These are phyloP conservation scores for Ampelomyces quisqualis DNA, from an alignment of 2,329 filamentous ascomycete genomes.

Conservation along the genomic window DNA sequence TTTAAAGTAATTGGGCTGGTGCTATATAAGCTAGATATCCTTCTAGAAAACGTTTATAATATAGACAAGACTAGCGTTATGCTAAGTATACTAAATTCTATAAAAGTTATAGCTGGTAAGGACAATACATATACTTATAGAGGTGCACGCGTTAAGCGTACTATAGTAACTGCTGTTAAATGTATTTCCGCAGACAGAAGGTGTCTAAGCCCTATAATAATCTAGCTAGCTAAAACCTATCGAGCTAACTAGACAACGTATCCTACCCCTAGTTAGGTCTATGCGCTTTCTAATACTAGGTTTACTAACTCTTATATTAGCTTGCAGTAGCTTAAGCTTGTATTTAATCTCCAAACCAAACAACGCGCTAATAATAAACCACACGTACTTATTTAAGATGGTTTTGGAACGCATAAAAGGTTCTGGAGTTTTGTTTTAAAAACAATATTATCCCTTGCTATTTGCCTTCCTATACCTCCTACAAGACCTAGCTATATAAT, in stretches of 20 bases:
- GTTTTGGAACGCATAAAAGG: neutral
- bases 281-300: slow-evolving; percentile 12
- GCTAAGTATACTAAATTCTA: neutral
- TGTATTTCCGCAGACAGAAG: slow-evolving; percentile 23
- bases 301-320: slow-evolving; percentile 36
- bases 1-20: slow-evolving; percentile 24
- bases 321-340: slow-evolving; percentile 38
- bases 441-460: neutral
- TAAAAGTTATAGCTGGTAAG: slow-evolving; percentile 22
- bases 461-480: too few relatives aligned
- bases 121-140: slow-evolving; percentile 16
- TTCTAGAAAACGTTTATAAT: slow-evolving; percentile 24
- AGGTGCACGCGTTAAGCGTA: slow-evolving; percentile 24
- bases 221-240: slow-evolving; percentile 23
- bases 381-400: slow-evolving; percentile 38
- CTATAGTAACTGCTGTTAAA: slow-evolving; percentile 23
- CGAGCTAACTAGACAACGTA: slow-evolving; percentile 17
- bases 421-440: neutral
- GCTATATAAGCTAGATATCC: slow-evolving; percentile 12
- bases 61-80: slow-evolving; percentile 2
- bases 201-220: slow-evolving; percentile 18
- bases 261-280: slow-evolving; percentile 19
- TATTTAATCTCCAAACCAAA: slow-evolving; percentile 42
- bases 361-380: slow-evolving; percentile 28
- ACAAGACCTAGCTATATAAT: too few relatives aligned